Evolutionary conservation across 257 asterid genomes (phyloP), one percentile per base, ranked within the genome.

Genomic region (Nicotiana attenuata): DNA sequence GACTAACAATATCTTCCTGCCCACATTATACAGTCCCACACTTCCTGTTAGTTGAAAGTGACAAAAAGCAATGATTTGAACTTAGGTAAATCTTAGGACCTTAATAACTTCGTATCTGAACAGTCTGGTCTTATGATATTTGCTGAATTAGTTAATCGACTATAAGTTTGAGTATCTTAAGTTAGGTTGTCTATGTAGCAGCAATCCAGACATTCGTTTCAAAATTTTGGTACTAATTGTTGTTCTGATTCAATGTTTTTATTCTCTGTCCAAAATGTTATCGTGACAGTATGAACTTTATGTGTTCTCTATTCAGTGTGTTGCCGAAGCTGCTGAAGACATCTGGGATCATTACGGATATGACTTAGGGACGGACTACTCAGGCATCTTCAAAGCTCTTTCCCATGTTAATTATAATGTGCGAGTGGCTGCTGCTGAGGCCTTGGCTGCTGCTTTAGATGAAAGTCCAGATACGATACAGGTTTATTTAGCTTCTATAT

Each of bases 361-460:
- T 84, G 95, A 96, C 77, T 93, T 96, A 82, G 97, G 98, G 75
- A 86, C 97, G 15, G 97, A 96, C 87, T 96, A 92, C 87, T 92
- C 98, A 83, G 97, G 90, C 77, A 94, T 96, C 59, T 90, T 92
- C 81, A 84, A 83, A 83, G 97, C 97, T 78, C 97, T 96, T 85
- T 92, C 98, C 67, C 96, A 94, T 87, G 89, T 87, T 84, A 92
- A 94, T 87, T 92, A 91, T 84, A 91, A 90, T 86, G 97, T 96
- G 75, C 89, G 99, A 82, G 95, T 92, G 60, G 97, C 99, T 85
- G 97, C 98, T 15, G 94, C 98, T 17, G 99, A 96, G 87, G 99
- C 97, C 80, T 93, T 96, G 85, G 98, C 97, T 61, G 97, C 99
- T 56, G 99, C 97, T 83, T 87, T 96, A 91, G 99, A 96, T 89